These are phyloP conservation scores for Amphichorda felina DNA, from an alignment of 2,329 filamentous ascomycete genomes.

Conservation along the genomic window DNA sequence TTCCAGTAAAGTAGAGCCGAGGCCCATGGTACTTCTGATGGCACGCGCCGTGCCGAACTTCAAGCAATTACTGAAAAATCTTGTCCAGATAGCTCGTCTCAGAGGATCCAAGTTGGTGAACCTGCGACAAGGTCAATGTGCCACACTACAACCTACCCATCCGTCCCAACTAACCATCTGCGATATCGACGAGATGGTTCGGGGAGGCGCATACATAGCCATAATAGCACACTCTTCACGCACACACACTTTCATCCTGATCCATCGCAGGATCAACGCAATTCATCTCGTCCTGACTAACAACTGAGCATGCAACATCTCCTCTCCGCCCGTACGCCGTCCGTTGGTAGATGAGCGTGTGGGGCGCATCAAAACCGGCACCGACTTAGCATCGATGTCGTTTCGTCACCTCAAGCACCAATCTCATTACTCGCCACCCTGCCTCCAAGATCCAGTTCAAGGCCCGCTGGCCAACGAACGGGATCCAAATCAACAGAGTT, in stretches of 20 bases:
- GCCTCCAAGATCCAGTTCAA: background rate
- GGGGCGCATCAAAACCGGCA: background rate
- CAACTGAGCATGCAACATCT: slow-evolving; percentile 13
- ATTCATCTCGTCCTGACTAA: slow-evolving; percentile 25
- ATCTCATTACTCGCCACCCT: background rate
- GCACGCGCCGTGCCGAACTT: too few species aligned
- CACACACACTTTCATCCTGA: slow-evolving; percentile 1
- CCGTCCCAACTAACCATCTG: too few species aligned
- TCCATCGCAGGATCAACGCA: slow-evolving; percentile 15
- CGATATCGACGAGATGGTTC: background rate
- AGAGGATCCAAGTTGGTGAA: too few species aligned
- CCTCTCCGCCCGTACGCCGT: background rate
- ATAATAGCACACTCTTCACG: too few species aligned
- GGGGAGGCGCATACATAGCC: too few species aligned
- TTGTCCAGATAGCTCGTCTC: too few species aligned
- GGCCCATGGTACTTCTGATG: too few species aligned
- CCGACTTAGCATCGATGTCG: background rate
- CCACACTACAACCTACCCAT: too few species aligned
- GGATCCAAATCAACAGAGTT: background rate
- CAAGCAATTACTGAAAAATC: too few species aligned
- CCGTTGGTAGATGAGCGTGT: background rate
- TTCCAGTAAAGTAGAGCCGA: too few species aligned
- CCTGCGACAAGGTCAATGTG: too few species aligned
- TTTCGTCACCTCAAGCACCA: background rate
- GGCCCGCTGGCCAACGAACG: background rate